A percentile compares a stretch with the other conserved stretches of the same genome.
Evolutionary conservation across 2,329 filamentous ascomycete genomes (phyloP).

Genomic region (Bertia moriformis): DNA sequence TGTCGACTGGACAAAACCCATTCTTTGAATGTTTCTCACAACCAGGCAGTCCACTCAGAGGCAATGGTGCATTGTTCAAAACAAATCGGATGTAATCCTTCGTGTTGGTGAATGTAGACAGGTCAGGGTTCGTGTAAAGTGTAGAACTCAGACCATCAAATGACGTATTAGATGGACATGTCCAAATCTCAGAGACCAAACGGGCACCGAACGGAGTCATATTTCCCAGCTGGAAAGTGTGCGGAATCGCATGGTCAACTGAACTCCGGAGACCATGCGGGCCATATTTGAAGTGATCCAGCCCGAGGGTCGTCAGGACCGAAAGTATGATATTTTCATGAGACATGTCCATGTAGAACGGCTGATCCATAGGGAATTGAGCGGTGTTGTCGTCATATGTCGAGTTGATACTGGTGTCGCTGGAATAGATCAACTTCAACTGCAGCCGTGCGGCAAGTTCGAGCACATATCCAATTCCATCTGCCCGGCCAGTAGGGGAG

Average conservation of each 20-base stretch:
- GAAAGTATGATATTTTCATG: slow-evolving; percentile 37
- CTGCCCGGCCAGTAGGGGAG: slow-evolving; percentile 32
- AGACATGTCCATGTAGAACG: slow-evolving; percentile 35
- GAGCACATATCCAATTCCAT: slow-evolving; percentile 35
- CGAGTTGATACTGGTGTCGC: slow-evolving; percentile 34
- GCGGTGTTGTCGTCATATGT: slow-evolving; percentile 26
- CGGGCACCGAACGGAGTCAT: slow-evolving; percentile 38
- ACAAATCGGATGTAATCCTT: slow-evolving; percentile 33
- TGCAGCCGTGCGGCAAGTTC: slow-evolving; percentile 32
- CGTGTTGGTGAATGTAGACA: slow-evolving; percentile 25
- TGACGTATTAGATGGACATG: slow-evolving; percentile 25
- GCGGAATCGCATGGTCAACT: slow-evolving; percentile 20
- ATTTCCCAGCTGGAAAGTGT: slow-evolving; percentile 30
- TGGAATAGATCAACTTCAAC: slow-evolving; percentile 26
- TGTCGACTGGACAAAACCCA: slow-evolving; percentile 24
- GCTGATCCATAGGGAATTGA: slow-evolving; percentile 28
- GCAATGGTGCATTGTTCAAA: slow-evolving; percentile 31
- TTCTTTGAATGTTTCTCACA: slow-evolving; percentile 23
- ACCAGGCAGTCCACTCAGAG: slow-evolving; percentile 28
- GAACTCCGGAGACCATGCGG: slow-evolving; percentile 14
- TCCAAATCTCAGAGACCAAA: slow-evolving; percentile 38
- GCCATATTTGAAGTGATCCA: slow-evolving; percentile 35
- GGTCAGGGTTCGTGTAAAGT: slow-evolving; percentile 24
- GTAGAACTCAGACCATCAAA: slow-evolving; percentile 19
- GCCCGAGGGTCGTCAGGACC: slow-evolving; percentile 31